These are phyloP conservation scores for Blastobotrys chiropterorum DNA, from an alignment of 805 yeast species.

Conservation along the genomic window DNA sequence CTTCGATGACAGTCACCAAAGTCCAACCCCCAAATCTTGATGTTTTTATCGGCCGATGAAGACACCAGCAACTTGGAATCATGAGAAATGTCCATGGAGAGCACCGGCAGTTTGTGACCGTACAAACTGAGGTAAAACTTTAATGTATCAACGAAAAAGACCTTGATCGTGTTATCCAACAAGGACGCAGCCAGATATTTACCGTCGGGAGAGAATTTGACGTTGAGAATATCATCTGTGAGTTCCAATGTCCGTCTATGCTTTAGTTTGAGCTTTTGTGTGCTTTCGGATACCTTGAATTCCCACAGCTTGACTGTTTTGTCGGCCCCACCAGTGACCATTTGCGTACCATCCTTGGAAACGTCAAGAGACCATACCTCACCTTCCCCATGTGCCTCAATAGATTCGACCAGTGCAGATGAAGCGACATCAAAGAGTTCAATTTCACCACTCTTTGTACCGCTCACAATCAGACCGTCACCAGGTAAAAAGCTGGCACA, in stretches of 20 bases:
- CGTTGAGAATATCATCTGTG: constrained; percentile 75
- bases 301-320: constrained; percentile 88
- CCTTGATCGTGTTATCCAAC: constrained; percentile 92
- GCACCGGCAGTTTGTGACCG: constrained; percentile 94
- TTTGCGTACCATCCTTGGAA: constrained; percentile 73
- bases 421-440: constrained; percentile 83
- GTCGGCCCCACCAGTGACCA: constrained; percentile 93
- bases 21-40: constrained; percentile 97
- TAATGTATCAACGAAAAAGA: constrained; percentile 78
- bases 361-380: constrained; percentile 91
- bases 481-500: constrained; percentile 84
- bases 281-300: constrained; percentile 49
- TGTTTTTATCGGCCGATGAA: constrained; percentile 94
- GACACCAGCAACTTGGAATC: constrained; percentile 87
- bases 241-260: constrained; percentile 82
- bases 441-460: constrained; percentile 80
- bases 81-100: constrained; percentile 82
- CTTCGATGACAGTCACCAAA: constrained; percentile 99
- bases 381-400: constrained; percentile 69
- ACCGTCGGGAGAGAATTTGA: constrained; percentile 73
- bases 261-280: constrained; percentile 51
- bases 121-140: constrained; percentile 84
- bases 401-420: constrained; percentile 62
- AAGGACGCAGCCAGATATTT: constrained; percentile 76
- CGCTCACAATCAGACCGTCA: constrained; percentile 77